Percentiles rank a stretch among this genome's conserved stretches.
phyloP scores from a whole-genome alignment of 306 rosid genomes.

The Malus domestica region DNA sequence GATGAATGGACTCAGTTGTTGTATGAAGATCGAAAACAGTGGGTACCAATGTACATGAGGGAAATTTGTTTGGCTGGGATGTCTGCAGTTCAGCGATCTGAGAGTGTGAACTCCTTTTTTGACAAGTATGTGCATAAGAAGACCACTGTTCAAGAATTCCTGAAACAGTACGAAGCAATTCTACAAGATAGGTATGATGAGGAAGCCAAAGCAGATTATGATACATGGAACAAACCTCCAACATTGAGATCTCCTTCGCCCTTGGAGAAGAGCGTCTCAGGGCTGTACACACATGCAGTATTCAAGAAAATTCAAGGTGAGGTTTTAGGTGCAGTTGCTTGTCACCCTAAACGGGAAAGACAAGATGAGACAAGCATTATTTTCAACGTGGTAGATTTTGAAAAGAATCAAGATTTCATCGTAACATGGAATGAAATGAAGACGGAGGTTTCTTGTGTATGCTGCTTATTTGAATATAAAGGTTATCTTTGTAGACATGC shows the following conservation, averaged over 20 bases:
- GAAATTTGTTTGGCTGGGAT: constrained; percentile 81
- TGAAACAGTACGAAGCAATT: constrained; percentile 72
- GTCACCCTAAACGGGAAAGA: constrained; percentile 76
- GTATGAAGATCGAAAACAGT: constrained; percentile 69
- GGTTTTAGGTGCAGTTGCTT: constrained; percentile 90
- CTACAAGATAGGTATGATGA: constrained; percentile 96
- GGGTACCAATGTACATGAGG: constrained; percentile 80
- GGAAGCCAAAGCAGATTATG: constrained; percentile 98
- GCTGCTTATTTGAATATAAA: constrained; percentile 78
- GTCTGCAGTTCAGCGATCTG: constrained; percentile 81
- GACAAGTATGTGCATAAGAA: constrained; percentile 93
- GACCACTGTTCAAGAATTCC: constrained; percentile 79
- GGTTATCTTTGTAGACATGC: constrained; percentile 99
- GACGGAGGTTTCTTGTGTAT: constrained; percentile 70
- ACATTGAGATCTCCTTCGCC: constrained; percentile 87
- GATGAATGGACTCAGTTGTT: constrained; percentile 71
- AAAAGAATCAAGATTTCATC: constrained; percentile 57
- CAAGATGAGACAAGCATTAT: constrained; percentile 52
- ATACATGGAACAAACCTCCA: constrained; percentile 79
- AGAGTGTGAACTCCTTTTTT: constrained; percentile 84
- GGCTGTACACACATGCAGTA: constrained; percentile 70
- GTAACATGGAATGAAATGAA: constrained; percentile 66
- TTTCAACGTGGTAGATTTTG: constrained; percentile 78
- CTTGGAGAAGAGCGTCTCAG: constrained; percentile 82
- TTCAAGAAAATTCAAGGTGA: constrained; percentile 92